Percentiles rank a stretch among this genome's conserved stretches.
Conservation (phyloP, 306 rosid genomes). For the Ormosia emarginata region DNA sequence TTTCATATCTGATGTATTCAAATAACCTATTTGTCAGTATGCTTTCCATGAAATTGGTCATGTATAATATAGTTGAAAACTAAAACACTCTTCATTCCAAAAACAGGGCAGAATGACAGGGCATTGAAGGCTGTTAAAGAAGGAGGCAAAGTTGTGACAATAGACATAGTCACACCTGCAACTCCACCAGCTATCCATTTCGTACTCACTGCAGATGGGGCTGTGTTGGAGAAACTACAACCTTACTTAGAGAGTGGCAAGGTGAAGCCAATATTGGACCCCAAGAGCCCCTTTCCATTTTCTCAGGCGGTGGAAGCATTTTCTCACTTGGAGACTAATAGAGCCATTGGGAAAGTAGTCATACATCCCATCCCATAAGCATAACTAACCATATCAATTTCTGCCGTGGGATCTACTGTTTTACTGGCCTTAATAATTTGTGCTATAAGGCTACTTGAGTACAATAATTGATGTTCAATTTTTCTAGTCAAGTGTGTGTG, state of each 20-base stretch:
- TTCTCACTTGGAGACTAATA: constrained; percentile 44
- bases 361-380: constrained; percentile 52
- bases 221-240: constrained; percentile 45
- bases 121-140: constrained; percentile 57
- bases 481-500: too few relatives aligned
- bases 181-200: constrained; percentile 11
- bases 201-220: constrained; percentile 35
- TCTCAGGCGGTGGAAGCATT: constrained; percentile 51
- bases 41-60: neutral
- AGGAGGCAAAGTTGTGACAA: constrained; percentile 56
- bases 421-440: too few relatives aligned
- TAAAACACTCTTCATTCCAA: neutral
- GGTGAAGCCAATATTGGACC: constrained; percentile 62
- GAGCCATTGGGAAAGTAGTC: constrained; percentile 59
- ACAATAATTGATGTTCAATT: too few relatives aligned
- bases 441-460: too few relatives aligned
- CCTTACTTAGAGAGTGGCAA: constrained; percentile 63
- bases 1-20: neutral
- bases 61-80: neutral
- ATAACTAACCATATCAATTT: too few relatives aligned
- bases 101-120: constrained; percentile 43
- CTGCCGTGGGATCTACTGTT: too few relatives aligned
- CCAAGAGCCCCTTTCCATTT: constrained; percentile 58
- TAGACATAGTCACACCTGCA: constrained; percentile 13
- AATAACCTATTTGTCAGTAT: neutral